phyloP scores from a whole-genome alignment of 2,329 filamentous ascomycete genomes.

The Monilinia vaccinii-corymbosi region DNA sequence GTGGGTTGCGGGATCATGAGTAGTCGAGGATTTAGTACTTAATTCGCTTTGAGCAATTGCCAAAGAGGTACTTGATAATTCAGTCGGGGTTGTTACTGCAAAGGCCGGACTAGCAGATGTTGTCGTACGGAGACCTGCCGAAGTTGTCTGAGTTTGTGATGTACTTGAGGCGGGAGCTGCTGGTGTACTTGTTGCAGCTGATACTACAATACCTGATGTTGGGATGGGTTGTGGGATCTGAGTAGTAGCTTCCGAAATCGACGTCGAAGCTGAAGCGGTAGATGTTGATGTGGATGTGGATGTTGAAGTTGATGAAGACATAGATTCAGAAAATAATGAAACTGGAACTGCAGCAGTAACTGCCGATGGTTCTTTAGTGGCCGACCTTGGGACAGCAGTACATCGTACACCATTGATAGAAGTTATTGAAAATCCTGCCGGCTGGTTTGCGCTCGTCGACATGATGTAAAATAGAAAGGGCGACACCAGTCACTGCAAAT shows the following conservation, averaged over 20 bases:
- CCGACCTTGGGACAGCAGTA: constrained; percentile 41
- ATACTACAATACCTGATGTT: constrained; percentile 37
- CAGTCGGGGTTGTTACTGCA: constrained; percentile 21
- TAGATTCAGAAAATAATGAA: not conserved
- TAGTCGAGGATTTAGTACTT: constrained; percentile 12
- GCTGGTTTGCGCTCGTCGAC: constrained; percentile 33
- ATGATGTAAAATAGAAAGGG: constrained; percentile 30
- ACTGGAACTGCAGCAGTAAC: constrained; percentile 10
- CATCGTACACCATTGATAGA: constrained; percentile 42
- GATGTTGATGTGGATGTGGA: constrained; percentile 8
- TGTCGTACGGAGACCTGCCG: not conserved
- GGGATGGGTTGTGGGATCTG: constrained; percentile 10
- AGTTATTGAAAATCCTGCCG: constrained; percentile 40
- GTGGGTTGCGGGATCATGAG: not conserved
- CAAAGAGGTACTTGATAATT: constrained; percentile 19
- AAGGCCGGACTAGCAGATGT: constrained; percentile 16
- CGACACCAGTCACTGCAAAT: constrained; percentile 22
- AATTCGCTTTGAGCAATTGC: constrained; percentile 23
- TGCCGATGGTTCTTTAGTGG: constrained; percentile 12
- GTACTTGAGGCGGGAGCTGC: not conserved
- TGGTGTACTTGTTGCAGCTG: constrained; percentile 25
- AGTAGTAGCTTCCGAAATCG: constrained; percentile 7
- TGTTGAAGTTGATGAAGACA: not conserved
- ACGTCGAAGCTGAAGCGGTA: not conserved
- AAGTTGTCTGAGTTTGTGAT: not conserved